Evolutionary conservation across 306 rosid genomes (phyloP).

Genomic region (Rosa chinensis): DNA sequence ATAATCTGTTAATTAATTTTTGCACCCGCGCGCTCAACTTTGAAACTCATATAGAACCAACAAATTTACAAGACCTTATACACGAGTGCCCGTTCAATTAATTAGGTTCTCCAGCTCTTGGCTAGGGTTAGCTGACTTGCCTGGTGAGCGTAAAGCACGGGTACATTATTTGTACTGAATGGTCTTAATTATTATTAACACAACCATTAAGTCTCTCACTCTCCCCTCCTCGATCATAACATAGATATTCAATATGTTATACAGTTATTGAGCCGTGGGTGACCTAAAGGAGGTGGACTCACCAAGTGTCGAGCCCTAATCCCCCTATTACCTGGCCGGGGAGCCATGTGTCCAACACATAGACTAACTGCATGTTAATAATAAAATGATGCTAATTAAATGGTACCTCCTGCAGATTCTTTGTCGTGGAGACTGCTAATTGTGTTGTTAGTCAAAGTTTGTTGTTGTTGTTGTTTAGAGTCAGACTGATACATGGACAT

Average conservation of each 20-base stretch:
- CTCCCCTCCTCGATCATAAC: not conserved
- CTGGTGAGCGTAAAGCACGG: not conserved
- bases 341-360: not conserved
- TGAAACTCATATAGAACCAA: not conserved
- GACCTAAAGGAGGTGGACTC: not conserved
- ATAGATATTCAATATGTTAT: not conserved
- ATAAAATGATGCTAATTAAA: not conserved
- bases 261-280: not conserved
- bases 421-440: not conserved
- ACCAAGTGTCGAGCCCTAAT: not conserved
- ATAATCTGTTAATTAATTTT: not conserved
- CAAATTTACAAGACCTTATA: not conserved
- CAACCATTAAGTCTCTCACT: not conserved
- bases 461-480: not conserved
- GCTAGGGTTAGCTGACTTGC: not conserved
- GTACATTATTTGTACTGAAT: not conserved
- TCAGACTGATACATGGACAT: conserved; percentile 21
- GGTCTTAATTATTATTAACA: not conserved
- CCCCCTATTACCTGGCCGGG: not conserved
- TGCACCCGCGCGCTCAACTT: not conserved
- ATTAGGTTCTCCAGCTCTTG: not conserved
- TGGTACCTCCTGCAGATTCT: conserved; percentile 9
- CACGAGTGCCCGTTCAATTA: not conserved
- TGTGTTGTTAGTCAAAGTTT: not conserved
- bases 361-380: not conserved